phyloP scores from a whole-genome alignment of 2,329 filamentous ascomycete species.

The Aspergillus felis region DNA sequence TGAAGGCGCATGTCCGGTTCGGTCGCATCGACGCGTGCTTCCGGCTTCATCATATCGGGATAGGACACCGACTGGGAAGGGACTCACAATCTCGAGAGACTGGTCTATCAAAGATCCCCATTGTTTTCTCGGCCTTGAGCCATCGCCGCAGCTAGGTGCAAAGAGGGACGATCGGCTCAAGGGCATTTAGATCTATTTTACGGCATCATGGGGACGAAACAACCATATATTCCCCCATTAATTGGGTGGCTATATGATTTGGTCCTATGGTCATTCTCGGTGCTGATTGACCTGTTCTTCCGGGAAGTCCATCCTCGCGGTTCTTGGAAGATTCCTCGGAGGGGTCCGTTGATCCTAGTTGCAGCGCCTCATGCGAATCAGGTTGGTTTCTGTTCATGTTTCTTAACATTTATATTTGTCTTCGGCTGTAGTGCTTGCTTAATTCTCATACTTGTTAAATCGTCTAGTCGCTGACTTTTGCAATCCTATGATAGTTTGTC shows the following conservation, averaged over 20 bases:
- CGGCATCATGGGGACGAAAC: constrained; percentile 31
- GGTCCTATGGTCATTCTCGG: constrained; percentile 48
- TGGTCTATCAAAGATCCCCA: no score
- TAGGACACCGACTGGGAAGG: neutral
- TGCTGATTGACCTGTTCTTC: constrained; percentile 95
- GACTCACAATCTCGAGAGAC: neutral
- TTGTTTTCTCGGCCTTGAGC: neutral
- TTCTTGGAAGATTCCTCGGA: constrained; percentile 88
- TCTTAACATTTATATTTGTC: neutral
- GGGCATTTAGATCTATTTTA: neutral
- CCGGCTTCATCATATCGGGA: neutral
- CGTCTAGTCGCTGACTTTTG: constrained; percentile 7
- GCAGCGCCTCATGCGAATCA: constrained; percentile 96
- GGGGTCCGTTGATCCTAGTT: constrained; percentile 89
- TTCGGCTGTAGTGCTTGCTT: neutral
- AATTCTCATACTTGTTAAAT: neutral
- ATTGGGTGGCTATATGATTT: constrained; percentile 50
- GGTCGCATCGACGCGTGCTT: neutral
- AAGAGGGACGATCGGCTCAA: neutral
- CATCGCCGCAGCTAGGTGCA: neutral
- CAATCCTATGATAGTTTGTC: constrained; percentile 64
- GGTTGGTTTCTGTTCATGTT: constrained; percentile 41
- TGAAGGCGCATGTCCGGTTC: neutral
- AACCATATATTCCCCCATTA: constrained; percentile 41
- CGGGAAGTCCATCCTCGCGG: constrained; percentile 92